Conservation (phyloP, 1,284 basidiomycete genomes). For the Caloboletus firmus region DNA sequence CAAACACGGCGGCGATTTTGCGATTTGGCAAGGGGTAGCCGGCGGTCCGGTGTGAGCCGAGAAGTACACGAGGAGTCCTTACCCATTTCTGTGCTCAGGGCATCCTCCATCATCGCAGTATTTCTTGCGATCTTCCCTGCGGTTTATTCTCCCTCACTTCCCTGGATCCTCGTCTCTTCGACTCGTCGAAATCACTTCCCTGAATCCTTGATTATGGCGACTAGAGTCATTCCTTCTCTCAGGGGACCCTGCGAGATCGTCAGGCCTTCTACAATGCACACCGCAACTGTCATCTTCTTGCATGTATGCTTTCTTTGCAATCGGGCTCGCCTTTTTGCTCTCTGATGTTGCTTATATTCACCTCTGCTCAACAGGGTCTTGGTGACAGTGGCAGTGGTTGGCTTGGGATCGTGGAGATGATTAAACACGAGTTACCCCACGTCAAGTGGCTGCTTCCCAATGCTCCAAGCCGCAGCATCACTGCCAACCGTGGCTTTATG, state of each 20-base stretch:
- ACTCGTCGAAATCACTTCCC: constrained; percentile 22
- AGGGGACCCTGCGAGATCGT: constrained; percentile 48
- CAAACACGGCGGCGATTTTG: not conserved
- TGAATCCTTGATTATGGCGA: constrained; percentile 16
- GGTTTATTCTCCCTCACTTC: not conserved
- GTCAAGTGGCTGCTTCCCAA: constrained; percentile 75
- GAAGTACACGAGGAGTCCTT: not conserved
- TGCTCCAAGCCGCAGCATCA: constrained; percentile 50
- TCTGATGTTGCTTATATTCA: constrained; percentile 1
- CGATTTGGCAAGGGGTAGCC: constrained; percentile 7
- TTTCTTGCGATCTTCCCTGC: constrained; percentile 6
- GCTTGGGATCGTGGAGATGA: constrained; percentile 73
- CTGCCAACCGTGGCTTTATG: constrained; percentile 57
- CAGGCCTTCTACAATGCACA: constrained; percentile 61
- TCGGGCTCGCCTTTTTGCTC: constrained; percentile 4
- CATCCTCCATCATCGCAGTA: not conserved
- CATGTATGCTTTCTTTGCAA: constrained; percentile 56
- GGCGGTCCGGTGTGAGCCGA: constrained; percentile 29
- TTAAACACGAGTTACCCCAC: constrained; percentile 60
- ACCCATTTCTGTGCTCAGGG: constrained; percentile 2
- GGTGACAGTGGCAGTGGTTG: constrained; percentile 77
- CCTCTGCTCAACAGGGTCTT: constrained; percentile 51
- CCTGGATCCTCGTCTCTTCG: not conserved
- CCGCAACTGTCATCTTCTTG: constrained; percentile 85
- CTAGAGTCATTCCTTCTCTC: constrained; percentile 26